phyloP scores from a whole-genome alignment of 192 early-diverging fungal genomes.

The Dissophora ornata region DNA sequence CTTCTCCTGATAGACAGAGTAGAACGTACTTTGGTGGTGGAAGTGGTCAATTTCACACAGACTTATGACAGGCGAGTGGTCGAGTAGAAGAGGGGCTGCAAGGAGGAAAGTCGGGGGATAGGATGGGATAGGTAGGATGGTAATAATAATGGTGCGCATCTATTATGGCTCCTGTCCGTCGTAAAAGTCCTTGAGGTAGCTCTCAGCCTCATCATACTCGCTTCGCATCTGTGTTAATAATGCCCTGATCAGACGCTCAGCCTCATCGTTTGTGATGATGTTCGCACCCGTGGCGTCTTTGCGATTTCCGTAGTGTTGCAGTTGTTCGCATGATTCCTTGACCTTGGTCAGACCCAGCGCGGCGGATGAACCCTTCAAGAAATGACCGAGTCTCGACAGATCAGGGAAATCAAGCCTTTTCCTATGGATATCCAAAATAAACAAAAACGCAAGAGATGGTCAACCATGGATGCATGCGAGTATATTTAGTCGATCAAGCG shows the following conservation, averaged over 20 bases:
- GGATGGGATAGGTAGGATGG: too few relatives aligned
- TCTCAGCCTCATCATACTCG: conserved; percentile 82
- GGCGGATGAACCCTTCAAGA: conserved; percentile 92
- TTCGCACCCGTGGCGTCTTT: conserved; percentile 70
- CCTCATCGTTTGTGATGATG: conserved; percentile 67
- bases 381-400: conserved; percentile 89
- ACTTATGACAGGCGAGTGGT: too few relatives aligned
- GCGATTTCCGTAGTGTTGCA: conserved; percentile 86
- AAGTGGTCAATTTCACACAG: too few relatives aligned
- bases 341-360: conserved; percentile 88
- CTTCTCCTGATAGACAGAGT: too few relatives aligned
- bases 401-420: conserved; percentile 73
- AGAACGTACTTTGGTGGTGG: too few relatives aligned
- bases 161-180: conserved; percentile 39
- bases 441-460: too few relatives aligned
- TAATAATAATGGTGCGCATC: too few relatives aligned
- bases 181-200: conserved; percentile 80
- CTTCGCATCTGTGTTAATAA: conserved; percentile 68
- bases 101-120: too few relatives aligned
- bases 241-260: conserved; percentile 66
- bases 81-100: too few relatives aligned
- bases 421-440: too few relatives aligned
- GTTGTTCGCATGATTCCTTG: conserved; percentile 85
- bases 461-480: too few relatives aligned
- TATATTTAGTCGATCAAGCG: too few relatives aligned